Percentiles rank a stretch among this genome's conserved stretches.
Conservation (phyloP, 768 basidiomycete genomes). For the Hericium erinaceus region DNA sequence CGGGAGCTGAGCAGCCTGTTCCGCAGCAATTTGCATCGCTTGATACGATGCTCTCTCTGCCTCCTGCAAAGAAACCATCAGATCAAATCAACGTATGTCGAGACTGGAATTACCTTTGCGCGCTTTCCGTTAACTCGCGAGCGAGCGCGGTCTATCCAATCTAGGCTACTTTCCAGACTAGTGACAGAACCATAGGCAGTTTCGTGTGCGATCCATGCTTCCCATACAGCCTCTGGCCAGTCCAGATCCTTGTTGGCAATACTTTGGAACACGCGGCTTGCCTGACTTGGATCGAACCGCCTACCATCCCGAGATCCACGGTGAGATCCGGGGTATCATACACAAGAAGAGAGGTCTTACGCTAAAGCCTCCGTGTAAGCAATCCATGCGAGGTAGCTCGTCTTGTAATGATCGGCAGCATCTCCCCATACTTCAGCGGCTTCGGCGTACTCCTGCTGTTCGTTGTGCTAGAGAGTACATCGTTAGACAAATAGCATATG, state of each 20-base stretch:
- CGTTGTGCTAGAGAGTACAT: background rate
- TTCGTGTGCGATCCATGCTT: slow-evolving; percentile 86
- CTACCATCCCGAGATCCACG: background rate
- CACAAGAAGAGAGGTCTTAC: background rate
- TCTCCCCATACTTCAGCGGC: slow-evolving; percentile 20
- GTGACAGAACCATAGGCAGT: slow-evolving; percentile 67
- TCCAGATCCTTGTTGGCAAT: slow-evolving; percentile 69
- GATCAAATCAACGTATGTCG: background rate
- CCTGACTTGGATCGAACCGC: slow-evolving; percentile 32
- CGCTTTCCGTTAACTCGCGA: slow-evolving; percentile 52
- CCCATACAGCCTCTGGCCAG: slow-evolving; percentile 94
- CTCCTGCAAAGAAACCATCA: slow-evolving; percentile 30
- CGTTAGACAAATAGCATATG: background rate
- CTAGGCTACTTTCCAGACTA: slow-evolving; percentile 52
- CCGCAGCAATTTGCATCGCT: slow-evolving; percentile 36
- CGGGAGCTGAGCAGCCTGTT: slow-evolving; percentile 28
- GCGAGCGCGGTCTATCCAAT: slow-evolving; percentile 57
- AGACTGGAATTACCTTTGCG: slow-evolving; percentile 41
- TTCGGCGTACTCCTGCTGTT: slow-evolving; percentile 7
- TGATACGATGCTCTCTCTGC: slow-evolving; percentile 49
- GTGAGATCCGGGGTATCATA: too few relatives aligned
- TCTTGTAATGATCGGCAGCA: slow-evolving; percentile 21
- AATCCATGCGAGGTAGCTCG: slow-evolving; percentile 26
- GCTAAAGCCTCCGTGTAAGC: slow-evolving; percentile 18
- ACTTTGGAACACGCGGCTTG: slow-evolving; percentile 58